Base-by-base conservation (phyloP, 2,329 filamentous ascomycete genomes). In the Scopulariopsis brevicaulis region DNA sequence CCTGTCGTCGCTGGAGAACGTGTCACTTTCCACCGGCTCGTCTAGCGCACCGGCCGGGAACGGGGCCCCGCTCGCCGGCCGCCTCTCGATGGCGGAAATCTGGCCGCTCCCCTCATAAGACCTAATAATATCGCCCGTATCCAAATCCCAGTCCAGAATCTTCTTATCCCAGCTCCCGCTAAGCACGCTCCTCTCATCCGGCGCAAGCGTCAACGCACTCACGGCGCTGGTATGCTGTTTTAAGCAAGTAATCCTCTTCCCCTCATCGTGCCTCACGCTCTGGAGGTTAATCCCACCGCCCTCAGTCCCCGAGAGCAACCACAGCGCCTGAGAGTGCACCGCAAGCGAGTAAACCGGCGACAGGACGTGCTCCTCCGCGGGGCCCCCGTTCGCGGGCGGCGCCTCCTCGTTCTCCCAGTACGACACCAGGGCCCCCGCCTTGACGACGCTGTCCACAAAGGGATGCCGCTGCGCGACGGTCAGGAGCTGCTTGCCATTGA, bases 331-430 rank as follows among this genome's bases (percentile, higher is more conserved):
- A 52, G 90, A 90, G 61, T 99, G 90, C 5, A 95, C 87, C 1
- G 94, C 94, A 28, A 99, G 77, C 7, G 92, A 96, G 70, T 99
- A 99, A 0, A 99, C 93, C 0, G 94, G 91, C 11, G 90, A 96
- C n/a, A 93, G 72, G 5, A 81, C 73, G 25, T 82, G 74, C 3
- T 89, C 86, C 43, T 85, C 83, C 14, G 76, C 74, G 15, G 75
- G 70, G 40, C 73, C 70, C 4, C 71, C 28, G 53, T 65, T 65
- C 8, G 65, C 64, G 0, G 72, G 69, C 1, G 67, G 68, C 2
- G 84, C 82, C 68, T 99, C 93, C 69, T 96, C 92, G 66, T 97
- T 99, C 70, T 96, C 94, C 94, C 94, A 99, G 70, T 99, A 99
- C 56, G 89, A 96, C 81, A 96, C 86, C 55, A 97, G 74, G 6